These are phyloP conservation scores for Oemleria cerasiformis DNA, from an alignment of 306 rosid genomes.

Conservation along the genomic window DNA sequence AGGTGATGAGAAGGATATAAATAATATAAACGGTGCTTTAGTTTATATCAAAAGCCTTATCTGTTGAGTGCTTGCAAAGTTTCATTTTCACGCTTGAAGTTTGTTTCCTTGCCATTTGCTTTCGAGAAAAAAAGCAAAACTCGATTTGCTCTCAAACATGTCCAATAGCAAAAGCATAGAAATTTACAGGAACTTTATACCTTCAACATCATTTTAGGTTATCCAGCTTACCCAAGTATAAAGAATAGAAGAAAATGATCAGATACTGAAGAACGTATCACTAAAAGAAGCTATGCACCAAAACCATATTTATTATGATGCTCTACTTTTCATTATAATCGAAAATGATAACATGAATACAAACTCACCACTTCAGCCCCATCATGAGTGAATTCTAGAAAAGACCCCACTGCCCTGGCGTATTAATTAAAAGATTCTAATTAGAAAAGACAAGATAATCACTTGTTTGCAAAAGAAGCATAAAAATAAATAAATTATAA, in stretches of 20 bases:
- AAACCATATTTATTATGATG: background rate
- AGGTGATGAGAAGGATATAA: background rate
- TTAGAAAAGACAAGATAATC: slow-evolving; percentile 10
- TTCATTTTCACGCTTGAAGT: background rate
- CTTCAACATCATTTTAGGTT: background rate
- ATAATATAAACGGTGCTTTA: background rate
- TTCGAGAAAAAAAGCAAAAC: background rate
- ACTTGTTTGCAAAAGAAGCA: background rate
- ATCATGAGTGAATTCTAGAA: slow-evolving; percentile 89
- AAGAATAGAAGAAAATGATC: background rate
- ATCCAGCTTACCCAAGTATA: slow-evolving; percentile 7
- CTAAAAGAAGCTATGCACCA: background rate
- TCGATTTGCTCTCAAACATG: background rate
- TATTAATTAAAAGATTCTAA: slow-evolving; percentile 21
- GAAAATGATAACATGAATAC: background rate
- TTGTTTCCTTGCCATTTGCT: background rate
- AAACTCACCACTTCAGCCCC: slow-evolving; percentile 88
- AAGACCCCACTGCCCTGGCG: slow-evolving; percentile 95
- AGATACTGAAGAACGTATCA: slow-evolving; percentile 6
- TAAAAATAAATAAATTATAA: background rate
- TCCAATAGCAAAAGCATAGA: background rate
- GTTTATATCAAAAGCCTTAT: background rate
- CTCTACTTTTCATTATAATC: background rate
- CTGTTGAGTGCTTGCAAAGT: background rate
- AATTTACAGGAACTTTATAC: background rate